These are phyloP conservation scores for Neopestalotiopsis sp. DNA, from an alignment of 2,329 filamentous ascomycete genomes.

Conservation along the genomic window DNA sequence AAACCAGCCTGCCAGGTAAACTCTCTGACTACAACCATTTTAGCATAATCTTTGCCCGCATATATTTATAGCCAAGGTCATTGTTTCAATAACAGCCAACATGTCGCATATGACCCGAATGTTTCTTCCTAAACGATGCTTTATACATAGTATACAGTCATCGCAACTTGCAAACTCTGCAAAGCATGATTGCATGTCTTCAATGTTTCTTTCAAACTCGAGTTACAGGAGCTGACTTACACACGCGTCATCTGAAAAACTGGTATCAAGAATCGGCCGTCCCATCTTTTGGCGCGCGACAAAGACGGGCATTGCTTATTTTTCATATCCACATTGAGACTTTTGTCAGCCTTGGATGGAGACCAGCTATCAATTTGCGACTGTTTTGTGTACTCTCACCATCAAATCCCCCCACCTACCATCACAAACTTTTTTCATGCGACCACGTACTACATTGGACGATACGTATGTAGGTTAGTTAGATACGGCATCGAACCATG, in stretches of 20 bases:
- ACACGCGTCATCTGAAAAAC: no score
- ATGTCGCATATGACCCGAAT: background rate
- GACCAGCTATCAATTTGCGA: background rate
- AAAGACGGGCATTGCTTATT: background rate
- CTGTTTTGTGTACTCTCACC: background rate
- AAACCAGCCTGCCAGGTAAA: background rate
- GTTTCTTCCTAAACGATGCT: background rate
- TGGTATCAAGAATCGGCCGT: no score
- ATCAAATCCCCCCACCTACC: no score
- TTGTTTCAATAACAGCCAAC: slow-evolving; percentile 5
- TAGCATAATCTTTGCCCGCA: background rate
- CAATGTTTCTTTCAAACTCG: no score
- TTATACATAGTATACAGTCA: background rate
- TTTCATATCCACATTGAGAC: background rate
- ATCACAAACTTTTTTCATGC: background rate
- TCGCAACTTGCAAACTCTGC: no score
- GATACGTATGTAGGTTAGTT: background rate
- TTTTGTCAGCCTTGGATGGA: background rate
- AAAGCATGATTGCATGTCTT: no score
- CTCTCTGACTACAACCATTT: background rate
- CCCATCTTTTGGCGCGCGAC: background rate
- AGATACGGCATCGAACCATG: background rate
- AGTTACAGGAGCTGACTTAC: no score
- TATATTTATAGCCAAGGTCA: background rate
- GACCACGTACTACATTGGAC: background rate